A percentile compares a stretch with the other conserved stretches of the same genome.
Evolutionary conservation across 768 basidiomycete genomes (phyloP).

Genomic region (Rhizopogon vulgaris): DNA sequence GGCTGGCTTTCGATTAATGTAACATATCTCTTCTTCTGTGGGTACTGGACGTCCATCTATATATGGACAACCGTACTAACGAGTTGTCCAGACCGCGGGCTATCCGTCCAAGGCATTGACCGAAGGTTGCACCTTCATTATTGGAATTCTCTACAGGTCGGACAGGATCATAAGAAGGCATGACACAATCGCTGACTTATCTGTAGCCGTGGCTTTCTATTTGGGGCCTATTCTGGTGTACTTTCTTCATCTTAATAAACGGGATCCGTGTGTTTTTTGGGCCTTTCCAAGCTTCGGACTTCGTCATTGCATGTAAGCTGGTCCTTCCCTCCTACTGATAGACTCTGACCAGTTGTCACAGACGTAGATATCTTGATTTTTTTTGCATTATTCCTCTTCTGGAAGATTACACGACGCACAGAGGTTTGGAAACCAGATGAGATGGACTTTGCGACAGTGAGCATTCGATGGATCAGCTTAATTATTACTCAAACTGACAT

Average conservation of each 20-base stretch:
- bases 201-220: constrained; percentile 51
- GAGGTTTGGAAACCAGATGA: constrained; percentile 49
- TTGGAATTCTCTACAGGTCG: constrained; percentile 42
- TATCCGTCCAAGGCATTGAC: constrained; percentile 63
- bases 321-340: constrained; percentile 5
- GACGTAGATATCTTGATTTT: constrained; percentile 24
- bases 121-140: constrained; percentile 58
- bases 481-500: not conserved
- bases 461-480: constrained; percentile 10
- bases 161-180: constrained; percentile 22
- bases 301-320: constrained; percentile 40
- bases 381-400: constrained; percentile 15
- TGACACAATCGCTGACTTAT: not conserved
- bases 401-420: constrained; percentile 14
- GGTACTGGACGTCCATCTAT: constrained; percentile 14
- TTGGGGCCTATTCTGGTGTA: constrained; percentile 62
- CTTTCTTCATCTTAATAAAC: constrained; percentile 52
- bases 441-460: constrained; percentile 68
- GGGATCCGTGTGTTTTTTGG: constrained; percentile 56
- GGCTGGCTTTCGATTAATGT: constrained; percentile 61
- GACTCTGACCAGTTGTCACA: constrained; percentile 11
- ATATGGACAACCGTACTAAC: not conserved
- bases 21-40: constrained; percentile 64
- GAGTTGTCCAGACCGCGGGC: constrained; percentile 49
- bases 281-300: constrained; percentile 43